These are phyloP conservation scores for Exserohilum rostratum DNA, from an alignment of 2,329 filamentous ascomycete species.

Conservation along the genomic window DNA sequence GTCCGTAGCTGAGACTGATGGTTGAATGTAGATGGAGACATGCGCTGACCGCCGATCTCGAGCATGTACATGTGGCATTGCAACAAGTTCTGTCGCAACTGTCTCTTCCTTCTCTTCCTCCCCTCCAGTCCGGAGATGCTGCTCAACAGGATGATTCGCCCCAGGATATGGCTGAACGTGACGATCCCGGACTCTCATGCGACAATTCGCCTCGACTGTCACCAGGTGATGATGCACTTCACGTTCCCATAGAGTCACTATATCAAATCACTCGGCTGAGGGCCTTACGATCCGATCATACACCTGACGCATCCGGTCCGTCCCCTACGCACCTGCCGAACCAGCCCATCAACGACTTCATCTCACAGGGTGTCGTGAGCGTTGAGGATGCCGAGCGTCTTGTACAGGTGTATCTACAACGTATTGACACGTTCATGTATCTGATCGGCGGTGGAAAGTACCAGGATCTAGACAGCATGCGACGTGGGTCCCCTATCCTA, in stretches of 20 bases:
- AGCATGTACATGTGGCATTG: slow-evolving; percentile 41
- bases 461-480: slow-evolving; percentile 53
- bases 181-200: slow-evolving; percentile 29
- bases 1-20: neutral
- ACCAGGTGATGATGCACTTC: slow-evolving; percentile 35
- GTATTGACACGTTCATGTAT: slow-evolving; percentile 57
- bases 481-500: slow-evolving; percentile 61
- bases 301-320: slow-evolving; percentile 46
- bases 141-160: slow-evolving; percentile 41
- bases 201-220: slow-evolving; percentile 39
- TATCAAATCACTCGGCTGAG: slow-evolving; percentile 56
- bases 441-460: slow-evolving; percentile 54
- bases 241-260: slow-evolving; percentile 54
- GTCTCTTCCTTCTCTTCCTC: slow-evolving; percentile 46
- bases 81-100: slow-evolving; percentile 52
- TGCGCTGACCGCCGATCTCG: slow-evolving; percentile 33
- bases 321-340: slow-evolving; percentile 1
- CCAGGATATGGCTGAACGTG: slow-evolving; percentile 42
- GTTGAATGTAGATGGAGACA: neutral
- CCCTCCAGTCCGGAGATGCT: slow-evolving; percentile 40
- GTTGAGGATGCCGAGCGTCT: slow-evolving; percentile 52
- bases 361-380: slow-evolving; percentile 56
- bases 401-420: slow-evolving; percentile 50
- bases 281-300: slow-evolving; percentile 45
- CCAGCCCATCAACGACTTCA: slow-evolving; percentile 52